Base-by-base conservation (phyloP, 306 rosid species). In the Sophora flavescens region DNA sequence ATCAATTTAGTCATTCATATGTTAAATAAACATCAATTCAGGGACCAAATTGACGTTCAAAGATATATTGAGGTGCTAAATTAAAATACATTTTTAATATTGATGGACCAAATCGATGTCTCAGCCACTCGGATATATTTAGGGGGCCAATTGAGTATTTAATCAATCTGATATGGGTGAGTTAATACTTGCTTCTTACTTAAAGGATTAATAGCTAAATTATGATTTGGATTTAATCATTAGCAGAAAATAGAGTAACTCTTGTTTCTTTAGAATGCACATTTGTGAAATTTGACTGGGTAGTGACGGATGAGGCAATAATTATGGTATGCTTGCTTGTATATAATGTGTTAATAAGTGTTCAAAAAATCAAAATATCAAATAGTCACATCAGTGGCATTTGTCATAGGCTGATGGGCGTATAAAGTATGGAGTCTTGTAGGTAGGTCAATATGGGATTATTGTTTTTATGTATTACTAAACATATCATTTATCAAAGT, bases 191-290 rank as follows among this genome's bases (percentile, higher is more conserved):
- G 61, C 59, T 81, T 81, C 57, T 68, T 63, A 60, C 41, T 4
- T 26, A 59, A 22, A 17, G 45, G 57, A 66, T 57, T 67, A 18
- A 16, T 79, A 53, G 61, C 54, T 28, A 11, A 54, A 26, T 33
- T 68, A 8, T 47, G 22, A 28, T 54, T 36, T 68, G 66, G 50
- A 58, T 83, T 60, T 53, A 66, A 13, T 47, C 39, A 61, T 68
- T 61, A 36, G 54, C 57, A 3, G 22, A 70, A 68, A 52, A n/a
- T 53, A 61, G 41, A 45, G 61, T 36, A 41, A 63, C 44, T 41
- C 4, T 3, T 74, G 58, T 47, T 71, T 47, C 61, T 67, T 22
- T 54, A 38, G 80, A 66, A 5, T 45, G 10, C 71, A 63, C 54
- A 12, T 5, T 47, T 36, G 30, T 48, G 53, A 74, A 74, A 57